A percentile compares a stretch with the other conserved stretches of the same genome.
Evolutionary conservation across 768 basidiomycete genomes (phyloP).

Genomic region (Leccinum broughii): DNA sequence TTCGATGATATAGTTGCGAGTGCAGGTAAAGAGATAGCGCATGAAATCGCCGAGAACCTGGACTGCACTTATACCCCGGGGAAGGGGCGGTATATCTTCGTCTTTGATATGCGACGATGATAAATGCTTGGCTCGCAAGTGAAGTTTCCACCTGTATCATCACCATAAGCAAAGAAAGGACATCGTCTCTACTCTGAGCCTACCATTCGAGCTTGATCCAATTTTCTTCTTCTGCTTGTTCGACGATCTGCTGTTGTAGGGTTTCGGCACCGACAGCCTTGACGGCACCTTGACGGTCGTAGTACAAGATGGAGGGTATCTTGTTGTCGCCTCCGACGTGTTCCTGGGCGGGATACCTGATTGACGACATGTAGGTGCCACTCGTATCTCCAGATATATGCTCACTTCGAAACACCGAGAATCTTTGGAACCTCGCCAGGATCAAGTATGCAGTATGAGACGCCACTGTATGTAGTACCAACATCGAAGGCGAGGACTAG

Average conservation of each 20-base stretch:
- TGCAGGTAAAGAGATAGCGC: slow-evolving; percentile 26
- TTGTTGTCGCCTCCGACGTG: slow-evolving; percentile 46
- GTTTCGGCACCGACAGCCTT: slow-evolving; percentile 49
- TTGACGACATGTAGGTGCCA: neutral
- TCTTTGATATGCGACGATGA: slow-evolving; percentile 24
- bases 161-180: neutral
- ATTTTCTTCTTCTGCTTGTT: slow-evolving; percentile 38
- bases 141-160: slow-evolving; percentile 34
- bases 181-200: neutral
- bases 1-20: slow-evolving; percentile 23
- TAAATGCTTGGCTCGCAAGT: slow-evolving; percentile 34
- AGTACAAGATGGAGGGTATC: slow-evolving; percentile 50
- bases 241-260: slow-evolving; percentile 33
- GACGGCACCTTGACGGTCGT: slow-evolving; percentile 40
- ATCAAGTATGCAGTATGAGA: slow-evolving; percentile 38
- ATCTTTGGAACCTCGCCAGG: slow-evolving; percentile 36
- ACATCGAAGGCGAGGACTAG: slow-evolving; percentile 40
- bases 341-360: slow-evolving; percentile 50
- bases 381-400: neutral
- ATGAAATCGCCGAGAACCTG: slow-evolving; percentile 30
- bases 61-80: slow-evolving; percentile 19
- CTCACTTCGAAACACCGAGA: slow-evolving; percentile 28
- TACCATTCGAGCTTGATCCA: slow-evolving; percentile 45
- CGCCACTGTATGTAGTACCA: slow-evolving; percentile 33
- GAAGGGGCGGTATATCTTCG: slow-evolving; percentile 27